Evolutionary conservation across 2,329 filamentous ascomycete genomes (phyloP), one percentile per base, ranked within the genome.

Genomic region (Hypoxylon sp.): DNA sequence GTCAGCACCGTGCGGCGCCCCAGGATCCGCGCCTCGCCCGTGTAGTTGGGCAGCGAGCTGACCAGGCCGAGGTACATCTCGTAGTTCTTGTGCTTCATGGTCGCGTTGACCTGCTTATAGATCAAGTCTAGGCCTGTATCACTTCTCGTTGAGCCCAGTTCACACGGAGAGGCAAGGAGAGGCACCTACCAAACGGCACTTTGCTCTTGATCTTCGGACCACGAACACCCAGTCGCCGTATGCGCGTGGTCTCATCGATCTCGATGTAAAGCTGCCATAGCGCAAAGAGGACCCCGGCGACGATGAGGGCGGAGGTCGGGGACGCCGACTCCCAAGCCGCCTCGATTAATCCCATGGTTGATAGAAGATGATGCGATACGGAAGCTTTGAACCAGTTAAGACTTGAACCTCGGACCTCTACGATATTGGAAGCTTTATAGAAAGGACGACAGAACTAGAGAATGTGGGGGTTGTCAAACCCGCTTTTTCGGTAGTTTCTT

Each of bases 1-100:
- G 93, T 97, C 69, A 95, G 82, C 57, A 96, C 73, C 18, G 88
- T 73, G n/a, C 90, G 84, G 43, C 77, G 72, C 43, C 82, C 81
- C 1, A 85, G 67, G 5, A 86, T 67, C 1, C 79, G 79, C 9
- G 77, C 72, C 74, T 94, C 90, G 33, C 81, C 75, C 0, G 90
- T 93, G 65, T 80, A 86, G 26, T 75, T 70, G 3, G 75, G 68
- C 13, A 74, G 73, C 7, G 62, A 43, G 15, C 67, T 67, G 67
- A 92, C 83, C 49, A 80, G 73, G 1, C 73, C 57, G 6, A 76
- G 64, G 88, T 90, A 96, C 58, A 83, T 78, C 41, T 87, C 80
- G 24, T 88, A 76, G 58, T 87, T 87, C 41, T 78, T 73, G 69
- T 92, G 76, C 0, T 74, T 69, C 45, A 79, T 72, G 6, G 81